Base-by-base conservation (phyloP, 2,329 filamentous ascomycete species). In the Monosporascus sp. region DNA sequence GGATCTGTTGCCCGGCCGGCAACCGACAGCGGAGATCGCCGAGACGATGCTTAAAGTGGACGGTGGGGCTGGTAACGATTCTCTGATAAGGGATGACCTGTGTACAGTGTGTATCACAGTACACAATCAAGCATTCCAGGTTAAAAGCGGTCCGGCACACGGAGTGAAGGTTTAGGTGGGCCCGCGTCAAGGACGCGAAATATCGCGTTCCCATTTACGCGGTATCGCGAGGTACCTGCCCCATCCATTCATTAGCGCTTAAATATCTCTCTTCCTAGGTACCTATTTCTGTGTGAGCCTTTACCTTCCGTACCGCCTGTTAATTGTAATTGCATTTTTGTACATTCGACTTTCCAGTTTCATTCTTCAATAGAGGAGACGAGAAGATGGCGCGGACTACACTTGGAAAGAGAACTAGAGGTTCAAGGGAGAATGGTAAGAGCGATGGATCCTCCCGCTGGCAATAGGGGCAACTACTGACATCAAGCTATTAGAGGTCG, bases 341-440 rank as follows among this genome's bases (percentile, higher is more conserved):
- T 47, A 43, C 31, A 9, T 48, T 47, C 16, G 3, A 16, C 20
- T 31, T 26, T 44, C 17, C 8, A 20, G 6, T 44, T 44, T 36
- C 31, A 16, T 37, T 46, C 40, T 46, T 16, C 45, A n/a, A 45
- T 31, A 49, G n/a, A 51, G 38, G 51, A 11, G 27, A 52, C 34
- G 44, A 31, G 31, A 59, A 58, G 7, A 67, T 68, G 66, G 58
- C 58, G 36, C 56, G 60, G 61, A 69, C 69, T 63, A 66, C 74
- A 50, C 64, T 79, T 44, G 77, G 76, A 62, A 80, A 80, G 68
- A 68, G 77, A 60, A 74, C 71, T 50, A 69, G 76, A 59, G 68
- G 66, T 57, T 66, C 66, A 19, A 63, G 62, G 47, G 61, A 69
- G 37, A 63, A 63, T 66, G 69, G 70, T 73, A 71, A 63, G 67